phyloP scores from a whole-genome alignment of 2,329 filamentous ascomycete species.

The Aspergillus jensenii region DNA sequence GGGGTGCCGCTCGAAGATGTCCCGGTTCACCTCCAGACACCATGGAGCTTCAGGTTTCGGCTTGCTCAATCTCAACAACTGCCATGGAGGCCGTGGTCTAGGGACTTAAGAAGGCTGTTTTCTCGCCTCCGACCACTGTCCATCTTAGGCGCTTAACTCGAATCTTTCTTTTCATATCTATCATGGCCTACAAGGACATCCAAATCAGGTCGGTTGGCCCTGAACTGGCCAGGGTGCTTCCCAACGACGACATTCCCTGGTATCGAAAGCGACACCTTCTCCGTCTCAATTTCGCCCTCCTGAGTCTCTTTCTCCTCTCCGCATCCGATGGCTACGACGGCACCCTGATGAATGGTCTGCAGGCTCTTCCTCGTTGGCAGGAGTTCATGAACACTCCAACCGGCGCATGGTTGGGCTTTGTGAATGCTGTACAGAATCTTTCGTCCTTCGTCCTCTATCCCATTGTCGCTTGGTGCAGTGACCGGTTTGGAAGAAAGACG shows the following conservation, averaged over 20 bases:
- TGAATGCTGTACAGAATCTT: neutral
- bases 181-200: neutral
- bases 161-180: neutral
- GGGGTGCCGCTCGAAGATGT: too few relatives aligned
- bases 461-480: neutral
- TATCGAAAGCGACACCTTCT: neutral
- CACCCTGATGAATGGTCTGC: slow-evolving; percentile 5
- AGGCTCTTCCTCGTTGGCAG: neutral
- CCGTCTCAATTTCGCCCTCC: neutral
- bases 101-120: too few relatives aligned
- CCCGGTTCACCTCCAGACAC: too few relatives aligned
- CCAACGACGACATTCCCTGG: neutral
- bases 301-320: neutral
- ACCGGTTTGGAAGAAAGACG: neutral
- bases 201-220: neutral
- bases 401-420: slow-evolving; percentile 1
- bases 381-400: slow-evolving; percentile 2
- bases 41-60: too few relatives aligned
- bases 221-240: neutral
- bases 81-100: too few relatives aligned
- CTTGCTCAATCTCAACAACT: too few relatives aligned
- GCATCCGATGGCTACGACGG: slow-evolving; percentile 3
- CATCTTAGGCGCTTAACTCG: too few relatives aligned
- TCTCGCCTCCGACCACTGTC: too few relatives aligned
- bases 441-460: neutral